Evolutionary conservation across 495 filamentous ascomycete genomes (phyloP).

Genomic region (Pyrenula aspistea): DNA sequence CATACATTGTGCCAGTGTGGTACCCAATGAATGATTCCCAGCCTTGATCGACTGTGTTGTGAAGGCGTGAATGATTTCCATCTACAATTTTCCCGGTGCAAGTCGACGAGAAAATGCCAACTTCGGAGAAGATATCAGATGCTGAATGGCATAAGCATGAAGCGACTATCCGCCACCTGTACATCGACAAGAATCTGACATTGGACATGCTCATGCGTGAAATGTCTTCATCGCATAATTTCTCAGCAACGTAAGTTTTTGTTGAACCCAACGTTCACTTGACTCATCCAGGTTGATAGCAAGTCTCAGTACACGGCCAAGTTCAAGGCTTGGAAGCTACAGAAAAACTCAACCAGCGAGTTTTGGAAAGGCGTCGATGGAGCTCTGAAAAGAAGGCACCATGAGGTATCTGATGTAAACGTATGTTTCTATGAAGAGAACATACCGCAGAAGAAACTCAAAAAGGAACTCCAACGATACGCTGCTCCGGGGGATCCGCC

Average conservation of each 20-base stretch:
- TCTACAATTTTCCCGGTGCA: too few species aligned
- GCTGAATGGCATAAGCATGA: neutral
- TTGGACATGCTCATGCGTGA: neutral
- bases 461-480: neutral
- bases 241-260: neutral
- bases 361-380: neutral
- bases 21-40: too few species aligned
- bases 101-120: neutral
- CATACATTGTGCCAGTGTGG: too few species aligned
- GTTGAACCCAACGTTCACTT: neutral
- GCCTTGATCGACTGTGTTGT: too few species aligned
- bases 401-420: neutral
- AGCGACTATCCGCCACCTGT: neutral
- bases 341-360: neutral
- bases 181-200: neutral
- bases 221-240: neutral
- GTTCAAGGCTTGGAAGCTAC: neutral
- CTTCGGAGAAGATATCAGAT: neutral
- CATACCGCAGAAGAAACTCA: neutral
- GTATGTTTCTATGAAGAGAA: neutral
- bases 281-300: neutral
- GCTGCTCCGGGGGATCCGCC: neutral
- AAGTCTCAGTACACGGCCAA: neutral
- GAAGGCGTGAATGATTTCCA: too few species aligned
- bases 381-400: neutral